These are phyloP conservation scores for Aristolochia californica DNA, from an alignment of 164 flowering plant genomes.

Conservation along the genomic window DNA sequence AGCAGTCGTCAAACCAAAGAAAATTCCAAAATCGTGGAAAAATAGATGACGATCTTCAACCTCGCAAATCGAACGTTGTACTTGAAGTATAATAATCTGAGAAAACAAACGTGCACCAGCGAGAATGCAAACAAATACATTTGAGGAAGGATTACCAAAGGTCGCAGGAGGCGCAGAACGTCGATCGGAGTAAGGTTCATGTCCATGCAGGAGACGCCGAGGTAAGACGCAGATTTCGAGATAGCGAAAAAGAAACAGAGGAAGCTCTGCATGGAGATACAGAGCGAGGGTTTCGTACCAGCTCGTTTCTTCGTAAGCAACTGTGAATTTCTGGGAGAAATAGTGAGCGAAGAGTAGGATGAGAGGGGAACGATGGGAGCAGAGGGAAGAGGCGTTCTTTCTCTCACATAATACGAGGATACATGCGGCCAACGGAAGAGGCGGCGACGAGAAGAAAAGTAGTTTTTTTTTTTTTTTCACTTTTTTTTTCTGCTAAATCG, in stretches of 20 bases:
- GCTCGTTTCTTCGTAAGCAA: too few species aligned
- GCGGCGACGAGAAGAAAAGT: constrained; percentile 7
- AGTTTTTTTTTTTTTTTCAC: background rate
- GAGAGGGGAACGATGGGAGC: background rate
- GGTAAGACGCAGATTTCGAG: background rate
- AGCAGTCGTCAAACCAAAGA: too few species aligned
- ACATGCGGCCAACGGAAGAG: constrained; percentile 11
- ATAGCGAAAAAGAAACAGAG: background rate
- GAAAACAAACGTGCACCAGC: background rate
- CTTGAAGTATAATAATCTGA: background rate
- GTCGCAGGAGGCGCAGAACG: background rate
- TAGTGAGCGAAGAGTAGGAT: background rate
- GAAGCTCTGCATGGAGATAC: constrained; percentile 1
- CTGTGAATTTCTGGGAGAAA: background rate
- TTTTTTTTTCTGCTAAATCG: background rate
- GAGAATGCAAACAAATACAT: background rate
- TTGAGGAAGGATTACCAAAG: background rate
- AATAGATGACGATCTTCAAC: background rate
- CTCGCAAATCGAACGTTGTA: too few species aligned
- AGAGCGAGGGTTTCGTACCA: too few species aligned
- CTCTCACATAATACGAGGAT: constrained; percentile 3
- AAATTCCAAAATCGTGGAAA: too few species aligned
- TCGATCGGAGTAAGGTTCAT: constrained; percentile 2
- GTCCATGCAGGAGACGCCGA: constrained; percentile 7
- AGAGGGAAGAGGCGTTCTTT: background rate